A percentile compares a stretch with the other conserved stretches of the same genome.
Conservation (phyloP, 345 rosid genomes). For the Populus simonii region DNA sequence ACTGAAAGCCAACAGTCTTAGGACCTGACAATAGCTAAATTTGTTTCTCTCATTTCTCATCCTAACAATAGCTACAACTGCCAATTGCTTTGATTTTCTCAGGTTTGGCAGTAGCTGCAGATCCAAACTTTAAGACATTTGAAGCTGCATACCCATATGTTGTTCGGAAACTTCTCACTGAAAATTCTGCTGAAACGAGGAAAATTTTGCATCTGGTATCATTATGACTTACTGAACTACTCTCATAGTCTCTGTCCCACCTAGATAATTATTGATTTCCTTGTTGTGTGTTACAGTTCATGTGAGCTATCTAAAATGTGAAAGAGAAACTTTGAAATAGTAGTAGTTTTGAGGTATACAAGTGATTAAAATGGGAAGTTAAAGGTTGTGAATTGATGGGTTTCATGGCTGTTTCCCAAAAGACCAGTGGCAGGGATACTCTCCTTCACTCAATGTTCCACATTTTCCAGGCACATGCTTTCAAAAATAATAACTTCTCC, state of each 20-base stretch:
- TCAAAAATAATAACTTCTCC: too few relatives aligned
- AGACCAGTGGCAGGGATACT: neutral
- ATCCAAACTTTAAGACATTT: constrained; percentile 83
- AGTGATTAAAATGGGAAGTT: neutral
- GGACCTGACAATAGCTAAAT: neutral
- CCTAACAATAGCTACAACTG: neutral
- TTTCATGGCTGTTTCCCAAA: neutral
- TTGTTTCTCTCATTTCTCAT: neutral
- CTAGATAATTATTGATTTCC: neutral
- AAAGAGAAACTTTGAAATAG: neutral
- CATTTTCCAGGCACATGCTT: too few relatives aligned
- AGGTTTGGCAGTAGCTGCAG: constrained; percentile 86
- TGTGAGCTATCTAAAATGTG: neutral
- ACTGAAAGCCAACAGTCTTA: neutral
- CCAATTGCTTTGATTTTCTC: constrained; percentile 19
- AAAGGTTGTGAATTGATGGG: neutral
- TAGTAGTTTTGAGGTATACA: constrained; percentile 1
- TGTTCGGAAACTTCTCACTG: constrained; percentile 75
- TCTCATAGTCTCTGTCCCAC: neutral
- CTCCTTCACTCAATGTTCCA: too few relatives aligned
- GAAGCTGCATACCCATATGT: constrained; percentile 94
- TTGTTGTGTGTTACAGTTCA: neutral
- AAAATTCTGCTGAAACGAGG: constrained; percentile 63
- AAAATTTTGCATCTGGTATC: constrained; percentile 79
- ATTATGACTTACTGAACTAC: neutral